Base-by-base conservation (phyloP, 2,329 filamentous ascomycete species). In the Remersonia thermophila region DNA sequence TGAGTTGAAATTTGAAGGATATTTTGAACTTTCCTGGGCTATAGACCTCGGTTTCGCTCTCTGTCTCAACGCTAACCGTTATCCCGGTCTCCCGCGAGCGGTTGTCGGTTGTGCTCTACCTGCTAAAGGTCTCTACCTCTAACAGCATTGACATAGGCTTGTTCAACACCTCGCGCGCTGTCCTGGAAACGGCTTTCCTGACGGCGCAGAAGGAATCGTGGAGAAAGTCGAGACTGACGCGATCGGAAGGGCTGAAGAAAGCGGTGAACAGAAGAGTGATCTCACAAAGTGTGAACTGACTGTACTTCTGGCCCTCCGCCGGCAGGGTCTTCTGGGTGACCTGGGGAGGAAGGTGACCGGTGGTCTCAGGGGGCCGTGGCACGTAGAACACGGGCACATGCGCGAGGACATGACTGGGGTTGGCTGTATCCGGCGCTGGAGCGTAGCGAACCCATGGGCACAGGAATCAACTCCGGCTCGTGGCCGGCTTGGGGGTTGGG, bases 201-300 rank as follows among this genome's bases (percentile, higher is more conserved):
- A 35, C 16, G 7, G 33, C 29, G 33, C 33, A 35, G 33, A 35
- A 35, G 26, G 33, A 26, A 16, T 18, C 12, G 25, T 23, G n/a
- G 4, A 35, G 12, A 16, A 6, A 2, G 26, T 18, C 14, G 26
- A 35, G 33, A 26, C 33, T 29, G 16, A 15, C 27, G 15, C 27
- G 33, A 25, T 35, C 33, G 13, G 7, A 9, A 26, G 33, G 33
- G 7, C 13, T 16, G 26, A 35, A 35, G 33, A 35, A 29, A 16
- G 15, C 18, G 14, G 33, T 35, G 17, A 29, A 35, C 3, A 26
- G 33, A 3, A 35, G 33, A 14, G 27, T 35, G 27, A 35, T 16
- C 9, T 25, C 10, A 15, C 6, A 13, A 12, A 18, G 26, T 1
- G 7, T 15, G 11, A 12, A 28, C 10, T 28, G 2, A 16, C 8